A percentile compares a stretch with the other conserved stretches of the same genome.
Conservation (phyloP, 2,329 filamentous ascomycete genomes). For the Ceratocystis ficicola region DNA sequence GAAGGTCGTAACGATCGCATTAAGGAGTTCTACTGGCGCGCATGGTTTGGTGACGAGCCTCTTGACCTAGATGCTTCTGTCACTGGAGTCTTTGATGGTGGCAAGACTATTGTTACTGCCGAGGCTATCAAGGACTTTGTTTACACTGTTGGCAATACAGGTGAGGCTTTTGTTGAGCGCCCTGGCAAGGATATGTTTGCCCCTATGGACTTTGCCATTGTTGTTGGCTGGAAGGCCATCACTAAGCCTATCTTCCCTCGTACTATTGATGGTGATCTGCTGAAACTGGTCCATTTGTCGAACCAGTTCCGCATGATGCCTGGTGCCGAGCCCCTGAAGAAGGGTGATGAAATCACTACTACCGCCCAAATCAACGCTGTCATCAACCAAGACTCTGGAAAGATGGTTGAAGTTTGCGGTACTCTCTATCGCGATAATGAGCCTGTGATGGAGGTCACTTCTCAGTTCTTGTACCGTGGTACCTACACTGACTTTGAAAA, state of each 20-base stretch:
- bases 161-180: conserved; percentile 91
- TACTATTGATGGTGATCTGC: conserved; percentile 85
- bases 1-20: conserved; percentile 89
- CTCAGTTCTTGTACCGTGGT: conserved; percentile 93
- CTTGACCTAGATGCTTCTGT: conserved; percentile 76
- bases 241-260: conserved; percentile 98
- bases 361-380: conserved; percentile 95
- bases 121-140: conserved; percentile 97
- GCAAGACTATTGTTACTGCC: conserved; percentile 71
- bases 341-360: conserved; percentile 83
- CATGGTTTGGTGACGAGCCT: conserved; percentile 85
- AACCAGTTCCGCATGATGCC: conserved; percentile 98
- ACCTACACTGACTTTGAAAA: conserved; percentile 89
- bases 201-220: conserved; percentile 97
- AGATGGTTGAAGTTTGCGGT: conserved; percentile 99
- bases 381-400: conserved; percentile 94
- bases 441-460: conserved; percentile 95
- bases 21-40: conserved; percentile 97
- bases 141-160: conserved; percentile 95
- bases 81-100: conserved; percentile 80
- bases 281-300: conserved; percentile 92
- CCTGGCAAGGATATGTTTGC: conserved; percentile 89
- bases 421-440: conserved; percentile 76
- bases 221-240: conserved; percentile 98
- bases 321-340: conserved; percentile 86